phyloP scores from a whole-genome alignment of 768 basidiomycete species.

The Albatrellus ellisii region DNA sequence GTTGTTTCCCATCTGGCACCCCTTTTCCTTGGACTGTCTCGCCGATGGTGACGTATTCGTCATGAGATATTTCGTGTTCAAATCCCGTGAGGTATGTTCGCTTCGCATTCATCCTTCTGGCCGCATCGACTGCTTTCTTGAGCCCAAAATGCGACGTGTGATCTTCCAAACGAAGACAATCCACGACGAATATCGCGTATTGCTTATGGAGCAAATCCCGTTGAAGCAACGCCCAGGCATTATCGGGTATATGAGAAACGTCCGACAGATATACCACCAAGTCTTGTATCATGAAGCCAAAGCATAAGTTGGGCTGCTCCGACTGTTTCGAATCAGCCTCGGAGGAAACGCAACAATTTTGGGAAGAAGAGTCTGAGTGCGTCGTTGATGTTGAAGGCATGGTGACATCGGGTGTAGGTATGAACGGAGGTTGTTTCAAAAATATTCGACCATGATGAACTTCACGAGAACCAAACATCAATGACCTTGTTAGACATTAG shows the following conservation, averaged over 20 bases:
- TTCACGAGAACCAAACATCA: not conserved
- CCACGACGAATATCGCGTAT: no score
- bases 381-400: conserved; percentile 18
- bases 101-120: conserved; percentile 43
- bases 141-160: conserved; percentile 74
- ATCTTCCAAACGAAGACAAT: no score
- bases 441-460: conserved; percentile 69
- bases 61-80: conserved; percentile 65
- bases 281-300: conserved; percentile 58
- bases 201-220: conserved; percentile 15
- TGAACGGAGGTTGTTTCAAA: conserved; percentile 24
- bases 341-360: conserved; percentile 2
- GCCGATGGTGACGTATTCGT: conserved; percentile 58
- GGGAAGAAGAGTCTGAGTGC: not conserved
- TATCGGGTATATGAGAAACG: conserved; percentile 66
- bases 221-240: conserved; percentile 43
- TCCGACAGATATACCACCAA: conserved; percentile 72
- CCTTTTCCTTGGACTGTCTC: conserved; percentile 30
- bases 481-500: not conserved
- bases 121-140: conserved; percentile 40
- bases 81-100: conserved; percentile 68
- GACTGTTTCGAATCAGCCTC: conserved; percentile 35
- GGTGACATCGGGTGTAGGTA: conserved; percentile 27
- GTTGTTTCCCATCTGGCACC: conserved; percentile 12
- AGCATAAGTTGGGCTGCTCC: no score